Evolutionary conservation across 371 early-diverging fungal species (phyloP), one percentile per base, ranked within the genome.

Genomic region (Mucor indicus): DNA sequence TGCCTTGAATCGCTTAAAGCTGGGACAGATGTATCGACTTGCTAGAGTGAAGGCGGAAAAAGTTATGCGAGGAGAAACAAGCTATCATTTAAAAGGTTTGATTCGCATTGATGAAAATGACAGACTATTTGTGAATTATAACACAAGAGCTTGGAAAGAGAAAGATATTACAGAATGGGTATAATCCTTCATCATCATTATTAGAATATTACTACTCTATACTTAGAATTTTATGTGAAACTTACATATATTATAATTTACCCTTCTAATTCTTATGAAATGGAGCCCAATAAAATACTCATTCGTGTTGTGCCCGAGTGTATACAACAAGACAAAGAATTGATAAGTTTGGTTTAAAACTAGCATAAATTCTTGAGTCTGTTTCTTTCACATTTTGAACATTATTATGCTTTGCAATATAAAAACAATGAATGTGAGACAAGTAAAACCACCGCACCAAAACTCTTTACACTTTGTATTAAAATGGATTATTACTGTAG

Each of bases 381-480:
- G n/a, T n/a, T n/a, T n/a, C n/a, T n/a, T n/a, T n/a, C n/a, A n/a
- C n/a, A n/a, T n/a, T n/a, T n/a, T n/a, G n/a, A n/a, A n/a, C 12
- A 6, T 29, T 33, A 33, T 13, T 11, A 74, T 74, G 75, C 65
- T 75, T 64, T 62, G 50, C 31, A 71, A 75, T 60, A 42, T 75
- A 47, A 63, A 64, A 41, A 59, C 71, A 42, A 70, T 75, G 69
- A 70, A 75, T 36, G 55, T 62, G 56, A 54, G 71, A 52, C 75
- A 75, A 58, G 75, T 68, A 57, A 47, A 6, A 21, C 4, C 4
- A 8, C n/a, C n/a, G n/a, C n/a, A n/a, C 15, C 11, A 43, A 9
- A 13, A 16, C 21, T 20, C 7, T 13, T 13, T 33, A 4, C n/a
- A 33, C n/a, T 15, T 9, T 29, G 8, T 29, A 8, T 29, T 29